Evolutionary conservation across 139 green algal genomes (phyloP).

Genomic region (Penium margaritaceum): DNA sequence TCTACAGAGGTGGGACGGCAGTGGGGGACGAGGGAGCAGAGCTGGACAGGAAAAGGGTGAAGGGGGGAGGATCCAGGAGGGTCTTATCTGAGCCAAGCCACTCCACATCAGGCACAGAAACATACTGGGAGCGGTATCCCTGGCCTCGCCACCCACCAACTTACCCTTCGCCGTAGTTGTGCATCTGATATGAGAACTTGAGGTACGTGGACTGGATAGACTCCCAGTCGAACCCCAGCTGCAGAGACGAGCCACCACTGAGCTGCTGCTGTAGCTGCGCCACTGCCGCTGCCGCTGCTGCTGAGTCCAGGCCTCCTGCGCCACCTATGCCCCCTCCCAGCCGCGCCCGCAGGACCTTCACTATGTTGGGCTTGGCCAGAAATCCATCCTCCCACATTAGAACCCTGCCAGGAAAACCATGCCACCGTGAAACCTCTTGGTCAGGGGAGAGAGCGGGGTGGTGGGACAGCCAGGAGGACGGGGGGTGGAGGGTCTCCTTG

Average conservation of each 20-base stretch:
- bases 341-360: too few relatives aligned
- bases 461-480: background rate
- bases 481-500: too few relatives aligned
- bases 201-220: background rate
- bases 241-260: too few relatives aligned
- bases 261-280: too few relatives aligned
- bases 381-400: constrained; percentile 23
- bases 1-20: background rate
- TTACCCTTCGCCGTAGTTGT: constrained; percentile 23
- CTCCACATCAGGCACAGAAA: too few relatives aligned
- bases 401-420: constrained; percentile 2
- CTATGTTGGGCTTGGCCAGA: too few relatives aligned
- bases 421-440: background rate
- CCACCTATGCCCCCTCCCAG: too few relatives aligned
- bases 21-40: background rate
- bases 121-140: too few relatives aligned
- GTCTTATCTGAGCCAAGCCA: too few relatives aligned
- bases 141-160: too few relatives aligned
- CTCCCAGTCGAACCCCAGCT: constrained; percentile 3
- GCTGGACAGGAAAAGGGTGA: too few relatives aligned
- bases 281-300: background rate
- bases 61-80: too few relatives aligned
- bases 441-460: background rate
- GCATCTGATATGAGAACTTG: constrained; percentile 18
- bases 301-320: background rate